A percentile compares a stretch with the other conserved stretches of the same genome.
phyloP scores from a whole-genome alignment of 768 basidiomycete species.

The Mycena sanguinolenta region DNA sequence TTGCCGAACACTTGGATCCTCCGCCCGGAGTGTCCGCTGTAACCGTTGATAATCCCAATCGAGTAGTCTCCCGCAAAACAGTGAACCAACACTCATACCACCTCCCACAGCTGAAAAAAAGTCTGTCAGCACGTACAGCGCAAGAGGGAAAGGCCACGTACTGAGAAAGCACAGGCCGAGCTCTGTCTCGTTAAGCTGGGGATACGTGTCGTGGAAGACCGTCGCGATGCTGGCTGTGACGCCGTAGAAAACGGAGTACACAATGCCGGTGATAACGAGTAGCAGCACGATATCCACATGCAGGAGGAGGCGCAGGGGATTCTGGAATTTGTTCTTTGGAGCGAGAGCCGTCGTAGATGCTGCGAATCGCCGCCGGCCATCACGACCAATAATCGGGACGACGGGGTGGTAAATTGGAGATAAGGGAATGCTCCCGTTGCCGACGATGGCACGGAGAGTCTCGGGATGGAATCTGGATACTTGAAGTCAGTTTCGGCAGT shows the following conservation, averaged over 20 bases:
- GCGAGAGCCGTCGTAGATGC: constrained; percentile 39
- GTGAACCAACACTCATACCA: constrained; percentile 20
- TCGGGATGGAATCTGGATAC: constrained; percentile 61
- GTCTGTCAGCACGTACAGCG: not conserved
- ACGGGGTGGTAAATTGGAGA: constrained; percentile 64
- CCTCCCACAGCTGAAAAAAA: constrained; percentile 22
- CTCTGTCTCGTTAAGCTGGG: constrained; percentile 71
- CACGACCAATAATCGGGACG: constrained; percentile 60
- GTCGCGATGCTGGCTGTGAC: constrained; percentile 74
- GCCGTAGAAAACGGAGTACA: constrained; percentile 70
- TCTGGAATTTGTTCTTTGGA: constrained; percentile 51
- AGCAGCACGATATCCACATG: constrained; percentile 67
- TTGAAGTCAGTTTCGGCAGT: not conserved
- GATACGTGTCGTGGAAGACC: constrained; percentile 70
- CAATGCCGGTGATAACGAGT: constrained; percentile 63
- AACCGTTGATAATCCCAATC: constrained; percentile 33
- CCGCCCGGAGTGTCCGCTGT: not conserved
- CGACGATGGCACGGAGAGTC: constrained; percentile 66
- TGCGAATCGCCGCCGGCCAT: constrained; percentile 37
- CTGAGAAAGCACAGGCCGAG: constrained; percentile 83
- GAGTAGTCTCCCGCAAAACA: constrained; percentile 23
- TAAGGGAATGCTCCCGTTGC: constrained; percentile 63
- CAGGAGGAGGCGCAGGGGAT: constrained; percentile 70
- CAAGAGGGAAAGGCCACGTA: not conserved
- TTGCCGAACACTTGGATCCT: not conserved